Evolutionary conservation across 2,329 filamentous ascomycete species (phyloP).

Genomic region (Kalmusia sp.): DNA sequence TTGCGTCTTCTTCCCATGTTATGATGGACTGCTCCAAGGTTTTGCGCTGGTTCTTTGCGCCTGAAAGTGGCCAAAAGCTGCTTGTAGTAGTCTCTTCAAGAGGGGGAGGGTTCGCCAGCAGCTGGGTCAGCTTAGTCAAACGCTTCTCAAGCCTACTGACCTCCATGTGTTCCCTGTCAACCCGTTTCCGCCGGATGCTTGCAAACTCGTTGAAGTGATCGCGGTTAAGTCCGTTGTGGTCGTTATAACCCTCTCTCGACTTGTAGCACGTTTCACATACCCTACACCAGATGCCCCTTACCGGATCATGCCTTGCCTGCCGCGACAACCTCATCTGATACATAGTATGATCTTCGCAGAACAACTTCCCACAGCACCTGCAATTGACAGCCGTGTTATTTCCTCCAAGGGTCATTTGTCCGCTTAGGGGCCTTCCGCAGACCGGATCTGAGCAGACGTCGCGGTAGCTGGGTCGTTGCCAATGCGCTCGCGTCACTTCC

Average conservation of each 20-base stretch:
- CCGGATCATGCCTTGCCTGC: conserved; percentile 86
- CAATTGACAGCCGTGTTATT: conserved; percentile 90
- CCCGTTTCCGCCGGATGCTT: conserved; percentile 73
- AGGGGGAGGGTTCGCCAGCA: conserved; percentile 77
- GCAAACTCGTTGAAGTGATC: conserved; percentile 78
- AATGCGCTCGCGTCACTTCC: conserved; percentile 84
- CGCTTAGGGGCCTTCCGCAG: conserved; percentile 63
- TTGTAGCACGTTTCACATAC: conserved; percentile 99
- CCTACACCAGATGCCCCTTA: conserved; percentile 88
- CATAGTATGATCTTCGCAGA: conserved; percentile 98
- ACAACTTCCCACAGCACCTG: conserved; percentile 87
- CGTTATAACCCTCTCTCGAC: conserved; percentile 93
- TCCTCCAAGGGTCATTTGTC: conserved; percentile 72
- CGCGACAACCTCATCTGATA: conserved; percentile 98
- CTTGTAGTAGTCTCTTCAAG: conserved; percentile 61
- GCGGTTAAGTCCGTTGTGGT: conserved; percentile 74
- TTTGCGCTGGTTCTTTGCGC: conserved; percentile 75
- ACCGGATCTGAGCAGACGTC: conserved; percentile 87
- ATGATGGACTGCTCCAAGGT: conserved; percentile 89
- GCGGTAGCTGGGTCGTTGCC: conserved; percentile 77
- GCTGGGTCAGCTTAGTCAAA: conserved; percentile 84
- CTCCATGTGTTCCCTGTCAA: conserved; percentile 87
- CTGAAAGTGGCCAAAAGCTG: conserved; percentile 64
- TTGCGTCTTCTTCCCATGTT: conserved; percentile 90
- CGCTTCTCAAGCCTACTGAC: conserved; percentile 90